These are phyloP conservation scores for Eleusine coracana DNA, from an alignment of 176 grass and related monocot genomes.

Conservation along the genomic window DNA sequence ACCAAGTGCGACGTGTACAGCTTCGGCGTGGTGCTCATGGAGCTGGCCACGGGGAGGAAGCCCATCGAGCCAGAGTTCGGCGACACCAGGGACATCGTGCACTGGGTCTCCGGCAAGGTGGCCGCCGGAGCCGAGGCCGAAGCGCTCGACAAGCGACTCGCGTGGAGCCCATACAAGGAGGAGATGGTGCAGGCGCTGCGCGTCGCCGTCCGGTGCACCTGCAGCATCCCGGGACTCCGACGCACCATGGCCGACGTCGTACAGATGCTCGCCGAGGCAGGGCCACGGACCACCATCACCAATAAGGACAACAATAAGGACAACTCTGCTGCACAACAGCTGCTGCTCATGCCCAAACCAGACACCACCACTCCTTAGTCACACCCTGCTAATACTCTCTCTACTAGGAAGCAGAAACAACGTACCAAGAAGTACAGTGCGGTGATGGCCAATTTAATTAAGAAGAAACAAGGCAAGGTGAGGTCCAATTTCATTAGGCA, in stretches of 20 bases:
- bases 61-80: constrained; percentile 95
- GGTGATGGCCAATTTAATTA: background rate
- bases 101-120: constrained; percentile 83
- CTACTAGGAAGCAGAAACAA: background rate
- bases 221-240: constrained; percentile 62
- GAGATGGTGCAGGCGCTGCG: constrained; percentile 82
- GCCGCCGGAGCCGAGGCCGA: constrained; percentile 44
- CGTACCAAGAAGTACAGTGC: background rate
- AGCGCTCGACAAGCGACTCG: constrained; percentile 65
- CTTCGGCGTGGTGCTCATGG: constrained; percentile 85
- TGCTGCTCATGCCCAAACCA: background rate
- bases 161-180: constrained; percentile 78
- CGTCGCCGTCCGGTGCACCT: constrained; percentile 78
- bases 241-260: constrained; percentile 96
- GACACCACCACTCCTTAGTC: background rate
- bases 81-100: constrained; percentile 79
- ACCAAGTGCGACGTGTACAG: constrained; percentile 95
- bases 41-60: constrained; percentile 84
- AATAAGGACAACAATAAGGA: constrained; percentile 45
- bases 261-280: constrained; percentile 74
- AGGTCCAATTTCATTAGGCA: constrained; percentile 18
- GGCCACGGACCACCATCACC: constrained; percentile 40
- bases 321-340: constrained; percentile 5
- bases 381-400: no score
- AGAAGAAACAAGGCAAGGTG: background rate